Evolutionary conservation across 129 eudicot genomes (phyloP).

Genomic region (Solidago caesia): DNA sequence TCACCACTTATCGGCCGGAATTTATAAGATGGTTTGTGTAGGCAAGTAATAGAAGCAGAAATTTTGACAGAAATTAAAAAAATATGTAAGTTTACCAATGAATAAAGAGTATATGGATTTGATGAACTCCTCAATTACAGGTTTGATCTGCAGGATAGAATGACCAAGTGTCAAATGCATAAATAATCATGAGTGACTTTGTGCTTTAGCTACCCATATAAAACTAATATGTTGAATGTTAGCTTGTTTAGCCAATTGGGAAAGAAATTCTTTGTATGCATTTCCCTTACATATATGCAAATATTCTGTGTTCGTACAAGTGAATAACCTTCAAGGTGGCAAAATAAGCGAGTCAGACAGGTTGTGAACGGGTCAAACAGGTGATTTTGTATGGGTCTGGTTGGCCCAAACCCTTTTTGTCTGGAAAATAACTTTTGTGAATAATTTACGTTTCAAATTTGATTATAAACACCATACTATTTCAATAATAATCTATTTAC

Average conservation of each 20-base stretch:
- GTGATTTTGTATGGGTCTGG: not conserved
- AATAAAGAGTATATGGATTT: slow-evolving; percentile 58
- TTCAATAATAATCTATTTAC: not conserved
- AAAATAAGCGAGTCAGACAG: not conserved
- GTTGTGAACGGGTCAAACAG: not conserved
- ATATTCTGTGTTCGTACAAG: too few species aligned
- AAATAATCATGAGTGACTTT: slow-evolving; percentile 6
- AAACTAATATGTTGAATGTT: slow-evolving; percentile 1
- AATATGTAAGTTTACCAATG: slow-evolving; percentile 45
- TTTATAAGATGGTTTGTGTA: slow-evolving; percentile 12
- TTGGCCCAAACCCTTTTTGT: not conserved
- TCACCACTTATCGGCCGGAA: not conserved
- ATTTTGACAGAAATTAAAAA: not conserved
- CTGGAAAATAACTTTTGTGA: not conserved
- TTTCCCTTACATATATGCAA: too few species aligned
- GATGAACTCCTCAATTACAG: slow-evolving; percentile 85
- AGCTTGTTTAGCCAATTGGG: too few species aligned
- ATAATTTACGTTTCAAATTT: not conserved
- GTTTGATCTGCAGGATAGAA: slow-evolving; percentile 55
- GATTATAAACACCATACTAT: not conserved
- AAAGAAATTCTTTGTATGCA: too few species aligned
- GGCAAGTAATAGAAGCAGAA: slow-evolving; percentile 7
- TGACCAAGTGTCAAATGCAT: slow-evolving; percentile 21
- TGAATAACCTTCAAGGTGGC: not conserved
- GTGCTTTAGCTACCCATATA: slow-evolving; percentile 7